Evolutionary conservation across 306 rosid genomes (phyloP), one percentile per base, ranked within the genome.

Genomic region (Cicer judaicum): DNA sequence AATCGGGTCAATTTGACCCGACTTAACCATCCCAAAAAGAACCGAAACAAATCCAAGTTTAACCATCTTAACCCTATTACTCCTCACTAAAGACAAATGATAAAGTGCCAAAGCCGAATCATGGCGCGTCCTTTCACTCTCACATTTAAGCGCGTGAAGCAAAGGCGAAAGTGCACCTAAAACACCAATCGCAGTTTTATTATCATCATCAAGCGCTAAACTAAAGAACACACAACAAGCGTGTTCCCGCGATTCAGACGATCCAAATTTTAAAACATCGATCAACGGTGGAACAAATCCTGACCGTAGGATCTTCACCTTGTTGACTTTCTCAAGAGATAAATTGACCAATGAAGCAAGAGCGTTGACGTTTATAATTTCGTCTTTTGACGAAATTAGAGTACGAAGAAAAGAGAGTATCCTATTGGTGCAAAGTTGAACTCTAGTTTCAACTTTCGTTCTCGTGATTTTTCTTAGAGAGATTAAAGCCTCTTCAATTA

Each of bases 141-240:
- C 81, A 16, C 89, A 87, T 15, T 86, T 78, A 40, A 94, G 88
- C 67, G 82, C 55, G 81, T 88, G 84, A 1, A 94, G 83, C 81
- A 94, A 43, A 2, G 99, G 96, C 0, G 77, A 82, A 42, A 94
- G 66, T 10, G 93, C 99, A 1, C 99, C 99, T 64, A 94, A 80
- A 1, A 90, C 98, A 2, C 98, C 99, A 54, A 94, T 86, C 0
- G 98, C 98, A 1, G 96, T 89, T 44, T 90, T 94, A 81, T 87
- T 90, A 3, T 85, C 92, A 62, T 90, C 95, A 1, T 89, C 86
- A 1, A 92, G 82, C 1, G 99, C 89, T 19, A 94, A 76, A 72
- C 99, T 92, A 78, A 94, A 92, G 73, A 94, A 79, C 21, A 90
- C 99, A 41, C 95, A 90, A 52, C 83, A 80, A 59, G 96, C 93